These are phyloP conservation scores for Yarrowia divulgata DNA, from an alignment of 805 yeast genomes.

Conservation along the genomic window DNA sequence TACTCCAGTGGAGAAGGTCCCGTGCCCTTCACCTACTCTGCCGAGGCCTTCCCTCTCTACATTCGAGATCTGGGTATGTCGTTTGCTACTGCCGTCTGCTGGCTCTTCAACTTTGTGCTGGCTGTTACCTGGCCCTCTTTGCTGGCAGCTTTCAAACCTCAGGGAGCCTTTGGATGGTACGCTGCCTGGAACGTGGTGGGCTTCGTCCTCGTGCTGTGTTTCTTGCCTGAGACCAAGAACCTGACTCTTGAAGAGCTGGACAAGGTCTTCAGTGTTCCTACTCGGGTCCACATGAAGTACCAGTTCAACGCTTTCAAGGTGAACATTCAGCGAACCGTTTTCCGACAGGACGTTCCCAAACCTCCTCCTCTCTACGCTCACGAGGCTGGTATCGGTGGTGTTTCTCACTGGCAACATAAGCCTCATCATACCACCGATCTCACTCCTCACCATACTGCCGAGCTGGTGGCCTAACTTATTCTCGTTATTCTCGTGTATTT, in stretches of 20 bases:
- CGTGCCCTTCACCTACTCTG: conserved; percentile 87
- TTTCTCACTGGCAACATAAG: neutral
- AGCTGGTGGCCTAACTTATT: neutral
- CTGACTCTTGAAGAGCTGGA: conserved; percentile 80
- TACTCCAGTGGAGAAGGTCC: conserved; percentile 90
- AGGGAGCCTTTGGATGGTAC: conserved; percentile 89
- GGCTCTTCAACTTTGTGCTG: conserved; percentile 64
- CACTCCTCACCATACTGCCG: neutral
- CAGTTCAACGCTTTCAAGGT: conserved; percentile 51
- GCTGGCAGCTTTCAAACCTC: conserved; percentile 68
- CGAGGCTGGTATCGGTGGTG: conserved; percentile 11
- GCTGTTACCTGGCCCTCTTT: conserved; percentile 84
- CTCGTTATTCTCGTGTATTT: neutral
- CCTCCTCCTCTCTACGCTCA: conserved; percentile 37
- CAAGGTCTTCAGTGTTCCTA: conserved; percentile 68
- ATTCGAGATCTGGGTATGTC: conserved; percentile 84
- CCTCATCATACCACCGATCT: neutral
- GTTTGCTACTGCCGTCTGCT: conserved; percentile 66
- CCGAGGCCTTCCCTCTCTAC: conserved; percentile 82
- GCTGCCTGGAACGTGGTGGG: conserved; percentile 86
- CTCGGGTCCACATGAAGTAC: conserved; percentile 60
- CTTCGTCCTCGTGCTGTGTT: conserved; percentile 62
- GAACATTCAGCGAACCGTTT: conserved; percentile 43
- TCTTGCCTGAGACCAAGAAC: conserved; percentile 71
- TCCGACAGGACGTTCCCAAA: conserved; percentile 43